Evolutionary conservation across 23 red algal species (phyloP), one percentile per base, ranked within the genome.

Genomic region (Cyanidium caldarium): DNA sequence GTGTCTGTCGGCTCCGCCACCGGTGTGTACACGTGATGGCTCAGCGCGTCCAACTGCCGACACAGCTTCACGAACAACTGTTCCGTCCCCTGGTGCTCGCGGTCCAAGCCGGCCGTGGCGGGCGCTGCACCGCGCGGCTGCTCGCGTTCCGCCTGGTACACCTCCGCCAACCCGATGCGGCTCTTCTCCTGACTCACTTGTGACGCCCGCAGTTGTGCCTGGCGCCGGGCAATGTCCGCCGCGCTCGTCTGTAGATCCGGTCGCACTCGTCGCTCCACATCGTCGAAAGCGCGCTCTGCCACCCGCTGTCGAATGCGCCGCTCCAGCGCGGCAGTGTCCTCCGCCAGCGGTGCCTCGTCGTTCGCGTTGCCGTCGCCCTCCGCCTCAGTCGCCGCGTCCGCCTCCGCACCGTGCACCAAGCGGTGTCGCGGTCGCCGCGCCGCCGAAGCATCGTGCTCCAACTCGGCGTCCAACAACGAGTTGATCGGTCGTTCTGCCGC

Each of bases 381-480:
- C 7, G 51, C 51, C 23, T 61, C 51, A 25, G 19, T 28, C n/a
- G 51, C 51, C 10, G 19, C n/a, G n/a, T n/a, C n/a, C n/a, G n/a
- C n/a, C n/a, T n/a, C n/a, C n/a, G n/a, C n/a, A n/a, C n/a, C n/a
- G n/a, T n/a, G n/a, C n/a, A n/a, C n/a, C 23, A 28, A 28, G 10
- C 51, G 51, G 31, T 28, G 7, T 10, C 51, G 51, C 10, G 51
- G 51, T 61, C 51, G 51, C 19, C 51, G 51, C 10, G 51, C 51
- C 10, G 21, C 23, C 10, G 51, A 61, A 16, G 31, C 7, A 61
- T 94, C 88, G 38, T 82, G 76, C 26, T 86, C 79, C 37, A 94
- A 65, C 28, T 86, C 81, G 17, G 83, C 73, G 28, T 82, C 88
- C 2, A 94, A 35, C 12, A 86, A 42, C 36, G 77, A 82, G 79